These are phyloP conservation scores for Scheffersomyces stipitis DNA, from an alignment of 805 yeast species.

Conservation along the genomic window DNA sequence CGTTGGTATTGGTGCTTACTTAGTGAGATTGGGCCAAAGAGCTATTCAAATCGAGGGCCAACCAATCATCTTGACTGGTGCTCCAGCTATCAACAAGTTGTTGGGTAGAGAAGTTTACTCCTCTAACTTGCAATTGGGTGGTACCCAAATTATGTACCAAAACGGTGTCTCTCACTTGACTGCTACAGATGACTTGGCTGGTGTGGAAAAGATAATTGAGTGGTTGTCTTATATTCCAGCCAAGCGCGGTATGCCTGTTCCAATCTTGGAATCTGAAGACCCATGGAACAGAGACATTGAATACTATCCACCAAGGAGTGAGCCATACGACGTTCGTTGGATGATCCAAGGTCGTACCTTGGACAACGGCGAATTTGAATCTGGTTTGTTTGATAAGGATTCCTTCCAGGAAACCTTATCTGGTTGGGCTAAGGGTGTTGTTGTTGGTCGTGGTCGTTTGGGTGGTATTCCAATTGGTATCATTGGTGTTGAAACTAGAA, in stretches of 20 bases:
- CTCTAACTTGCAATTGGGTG: conserved; percentile 96
- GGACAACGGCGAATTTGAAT: conserved; percentile 70
- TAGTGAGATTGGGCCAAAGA: conserved; percentile 97
- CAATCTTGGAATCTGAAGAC: conserved; percentile 79
- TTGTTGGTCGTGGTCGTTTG: conserved; percentile 96
- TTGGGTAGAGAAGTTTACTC: conserved; percentile 97
- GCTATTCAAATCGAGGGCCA: conserved; percentile 98
- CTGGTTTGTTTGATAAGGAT: conserved; percentile 87
- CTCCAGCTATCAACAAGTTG: conserved; percentile 96
- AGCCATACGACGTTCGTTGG: conserved; percentile 90
- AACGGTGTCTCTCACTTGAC: conserved; percentile 98
- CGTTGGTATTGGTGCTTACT: conserved; percentile 99
- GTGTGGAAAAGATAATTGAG: conserved; percentile 89
- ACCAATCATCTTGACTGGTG: conserved; percentile 98
- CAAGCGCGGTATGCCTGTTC: conserved; percentile 84
- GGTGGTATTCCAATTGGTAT: conserved; percentile 99
- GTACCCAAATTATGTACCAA: conserved; percentile 97
- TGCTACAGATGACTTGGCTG: conserved; percentile 95
- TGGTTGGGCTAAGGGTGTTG: conserved; percentile 99
- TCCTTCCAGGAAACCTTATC: conserved; percentile 95
- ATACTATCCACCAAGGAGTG: conserved; percentile 68
- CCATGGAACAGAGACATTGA: conserved; percentile 93
- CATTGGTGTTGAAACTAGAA: conserved; percentile 91
- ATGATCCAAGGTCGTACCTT: conserved; percentile 80
- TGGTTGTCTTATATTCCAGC: conserved; percentile 97